Percentiles rank a stretch among this genome's conserved stretches.
Conservation (phyloP, 805 yeast species). For the Metschnikowia arizonensis region DNA sequence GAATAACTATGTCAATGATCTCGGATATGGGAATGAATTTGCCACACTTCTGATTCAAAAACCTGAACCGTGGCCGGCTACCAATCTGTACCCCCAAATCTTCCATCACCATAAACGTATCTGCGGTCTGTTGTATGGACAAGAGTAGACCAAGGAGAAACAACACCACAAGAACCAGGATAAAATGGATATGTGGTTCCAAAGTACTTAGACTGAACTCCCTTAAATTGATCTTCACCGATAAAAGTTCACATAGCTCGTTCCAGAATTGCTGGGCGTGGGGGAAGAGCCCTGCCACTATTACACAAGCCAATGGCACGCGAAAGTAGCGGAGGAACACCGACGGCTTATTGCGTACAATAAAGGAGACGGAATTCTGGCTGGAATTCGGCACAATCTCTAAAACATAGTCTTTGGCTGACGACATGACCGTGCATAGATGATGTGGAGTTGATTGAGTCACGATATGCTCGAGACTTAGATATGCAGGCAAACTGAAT, state of each 20-base stretch:
- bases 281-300: constrained; percentile 7
- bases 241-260: background rate
- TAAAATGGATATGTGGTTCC: background rate
- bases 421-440: constrained; percentile 22
- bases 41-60: constrained; percentile 17
- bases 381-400: constrained; percentile 21
- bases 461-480: background rate
- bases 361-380: constrained; percentile 16
- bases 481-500: background rate
- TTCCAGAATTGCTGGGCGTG: constrained; percentile 1
- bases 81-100: constrained; percentile 47
- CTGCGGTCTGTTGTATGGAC: constrained; percentile 36
- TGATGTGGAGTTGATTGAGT: background rate
- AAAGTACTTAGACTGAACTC: background rate
- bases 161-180: constrained; percentile 2
- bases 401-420: constrained; percentile 27
- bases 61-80: constrained; percentile 18
- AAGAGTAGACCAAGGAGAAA: constrained; percentile 15
- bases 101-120: constrained; percentile 40
- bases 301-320: constrained; percentile 15
- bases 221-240: background rate
- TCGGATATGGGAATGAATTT: constrained; percentile 54
- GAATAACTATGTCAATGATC: constrained; percentile 63
- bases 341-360: constrained; percentile 16
- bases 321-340: constrained; percentile 15